phyloP scores from a whole-genome alignment of 148 eudicot species.

The Cornus controversa region DNA sequence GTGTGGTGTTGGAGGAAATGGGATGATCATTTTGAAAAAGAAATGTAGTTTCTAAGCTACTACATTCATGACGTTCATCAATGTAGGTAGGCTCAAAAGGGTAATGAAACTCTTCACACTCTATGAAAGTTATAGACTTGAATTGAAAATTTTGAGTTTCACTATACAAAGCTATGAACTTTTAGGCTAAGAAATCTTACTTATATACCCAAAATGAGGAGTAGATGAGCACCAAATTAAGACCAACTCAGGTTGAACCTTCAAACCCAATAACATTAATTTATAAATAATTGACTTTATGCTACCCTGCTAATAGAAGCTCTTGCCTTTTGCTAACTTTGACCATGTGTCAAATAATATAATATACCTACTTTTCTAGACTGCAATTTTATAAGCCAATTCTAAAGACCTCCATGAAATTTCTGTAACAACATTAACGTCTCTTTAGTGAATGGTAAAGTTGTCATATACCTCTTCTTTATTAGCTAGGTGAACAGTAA shows the following conservation, averaged over 20 bases:
- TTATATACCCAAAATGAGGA: not conserved
- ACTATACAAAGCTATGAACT: not conserved
- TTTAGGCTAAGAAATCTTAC: not conserved
- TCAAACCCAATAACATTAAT: not conserved
- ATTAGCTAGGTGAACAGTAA: too few species aligned
- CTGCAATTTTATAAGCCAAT: not conserved
- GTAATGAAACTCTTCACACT: slow-evolving; percentile 12
- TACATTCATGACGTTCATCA: slow-evolving; percentile 10
- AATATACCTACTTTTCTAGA: not conserved
- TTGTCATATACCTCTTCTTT: too few species aligned
- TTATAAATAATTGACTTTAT: not conserved
- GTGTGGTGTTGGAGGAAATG: slow-evolving; percentile 9
- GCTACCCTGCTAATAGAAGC: too few species aligned
- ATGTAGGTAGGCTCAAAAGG: not conserved
- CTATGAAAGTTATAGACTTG: not conserved
- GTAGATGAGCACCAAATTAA: not conserved
- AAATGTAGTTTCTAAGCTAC: slow-evolving; percentile 2
- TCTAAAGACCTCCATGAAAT: too few species aligned
- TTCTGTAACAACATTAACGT: too few species aligned
- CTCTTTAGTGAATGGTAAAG: too few species aligned
- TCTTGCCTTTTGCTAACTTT: not conserved
- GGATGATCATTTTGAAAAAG: slow-evolving; percentile 3
- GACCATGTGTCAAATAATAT: not conserved
- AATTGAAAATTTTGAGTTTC: not conserved
- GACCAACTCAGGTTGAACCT: not conserved